These are phyloP conservation scores for Sporothrix inflata DNA, from an alignment of 2,329 filamentous ascomycete genomes.

Conservation along the genomic window DNA sequence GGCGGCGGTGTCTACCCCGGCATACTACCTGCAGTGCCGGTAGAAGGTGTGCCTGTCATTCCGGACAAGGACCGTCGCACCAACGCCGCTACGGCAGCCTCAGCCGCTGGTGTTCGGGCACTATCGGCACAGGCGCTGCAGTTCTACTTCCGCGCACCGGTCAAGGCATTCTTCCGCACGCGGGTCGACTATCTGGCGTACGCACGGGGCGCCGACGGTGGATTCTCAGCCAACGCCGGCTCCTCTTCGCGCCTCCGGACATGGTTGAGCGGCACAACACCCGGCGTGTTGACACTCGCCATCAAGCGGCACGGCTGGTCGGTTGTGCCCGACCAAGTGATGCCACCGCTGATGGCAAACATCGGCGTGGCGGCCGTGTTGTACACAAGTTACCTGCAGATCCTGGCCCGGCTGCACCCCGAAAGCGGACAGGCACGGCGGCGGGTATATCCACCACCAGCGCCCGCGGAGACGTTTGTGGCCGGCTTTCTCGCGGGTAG, in stretches of 20 bases:
- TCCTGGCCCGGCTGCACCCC: slow-evolving; percentile 67
- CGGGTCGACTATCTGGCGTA: slow-evolving; percentile 79
- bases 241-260: slow-evolving; percentile 47
- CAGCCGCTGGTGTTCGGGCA: slow-evolving; percentile 81
- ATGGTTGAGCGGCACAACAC: slow-evolving; percentile 66
- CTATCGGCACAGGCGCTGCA: slow-evolving; percentile 81
- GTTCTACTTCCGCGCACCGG: slow-evolving; percentile 89
- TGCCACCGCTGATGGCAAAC: slow-evolving; percentile 75
- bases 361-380: slow-evolving; percentile 73
- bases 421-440: slow-evolving; percentile 61
- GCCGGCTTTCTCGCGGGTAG: slow-evolving; percentile 71
- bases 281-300: slow-evolving; percentile 69
- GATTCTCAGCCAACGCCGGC: neutral
- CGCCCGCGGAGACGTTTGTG: slow-evolving; percentile 64
- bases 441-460: slow-evolving; percentile 71
- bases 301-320: slow-evolving; percentile 72
- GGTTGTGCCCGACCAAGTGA: slow-evolving; percentile 74
- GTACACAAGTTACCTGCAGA: slow-evolving; percentile 75
- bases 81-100: slow-evolving; percentile 71
- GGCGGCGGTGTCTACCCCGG: slow-evolving; percentile 37
- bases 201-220: slow-evolving; percentile 50
- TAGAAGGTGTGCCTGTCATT: slow-evolving; percentile 37
- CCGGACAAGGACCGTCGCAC: slow-evolving; percentile 54
- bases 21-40: slow-evolving; percentile 52
- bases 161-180: slow-evolving; percentile 90